Evolutionary conservation across 495 filamentous ascomycete genomes (phyloP).

Genomic region (Cudoniella acicularis): DNA sequence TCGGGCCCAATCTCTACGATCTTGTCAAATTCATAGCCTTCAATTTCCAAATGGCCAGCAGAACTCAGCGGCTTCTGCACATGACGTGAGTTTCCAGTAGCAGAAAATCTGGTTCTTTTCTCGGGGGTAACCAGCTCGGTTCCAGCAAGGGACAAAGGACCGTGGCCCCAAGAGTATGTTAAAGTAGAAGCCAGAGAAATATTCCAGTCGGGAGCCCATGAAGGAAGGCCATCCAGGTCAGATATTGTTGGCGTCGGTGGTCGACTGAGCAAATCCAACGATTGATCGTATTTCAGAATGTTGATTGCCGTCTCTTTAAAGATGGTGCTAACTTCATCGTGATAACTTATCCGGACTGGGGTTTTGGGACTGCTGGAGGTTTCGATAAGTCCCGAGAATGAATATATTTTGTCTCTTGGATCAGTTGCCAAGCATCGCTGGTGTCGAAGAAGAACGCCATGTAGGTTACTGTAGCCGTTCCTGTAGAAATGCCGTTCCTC

Average conservation of each 20-base stretch:
- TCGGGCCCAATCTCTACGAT: constrained; percentile 8
- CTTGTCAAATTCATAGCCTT: constrained; percentile 22
- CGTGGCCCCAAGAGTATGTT: constrained; percentile 23
- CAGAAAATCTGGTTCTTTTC: neutral
- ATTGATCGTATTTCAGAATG: constrained; percentile 8
- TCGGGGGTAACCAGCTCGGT: neutral
- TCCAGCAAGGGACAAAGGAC: constrained; percentile 15
- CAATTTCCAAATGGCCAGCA: constrained; percentile 4
- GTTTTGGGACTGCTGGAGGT: neutral
- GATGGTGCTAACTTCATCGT: constrained; percentile 3
- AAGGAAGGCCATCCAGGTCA: constrained; percentile 14
- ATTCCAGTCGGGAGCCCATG: constrained; percentile 29
- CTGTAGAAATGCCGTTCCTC: constrained; percentile 3
- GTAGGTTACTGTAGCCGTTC: neutral
- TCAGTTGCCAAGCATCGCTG: constrained; percentile 15
- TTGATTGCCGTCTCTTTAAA: constrained; percentile 13
- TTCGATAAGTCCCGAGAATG: constrained; percentile 17
- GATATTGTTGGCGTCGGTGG: neutral
- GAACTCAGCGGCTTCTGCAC: neutral
- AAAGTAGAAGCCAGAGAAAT: constrained; percentile 14
- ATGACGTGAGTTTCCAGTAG: neutral
- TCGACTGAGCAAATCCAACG: constrained; percentile 20
- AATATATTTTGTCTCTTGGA: constrained; percentile 23
- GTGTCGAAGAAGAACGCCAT: constrained; percentile 2
- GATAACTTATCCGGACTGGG: constrained; percentile 12